phyloP scores from a whole-genome alignment of 495 filamentous ascomycete species.

The Polyplosphaeria fusca region DNA sequence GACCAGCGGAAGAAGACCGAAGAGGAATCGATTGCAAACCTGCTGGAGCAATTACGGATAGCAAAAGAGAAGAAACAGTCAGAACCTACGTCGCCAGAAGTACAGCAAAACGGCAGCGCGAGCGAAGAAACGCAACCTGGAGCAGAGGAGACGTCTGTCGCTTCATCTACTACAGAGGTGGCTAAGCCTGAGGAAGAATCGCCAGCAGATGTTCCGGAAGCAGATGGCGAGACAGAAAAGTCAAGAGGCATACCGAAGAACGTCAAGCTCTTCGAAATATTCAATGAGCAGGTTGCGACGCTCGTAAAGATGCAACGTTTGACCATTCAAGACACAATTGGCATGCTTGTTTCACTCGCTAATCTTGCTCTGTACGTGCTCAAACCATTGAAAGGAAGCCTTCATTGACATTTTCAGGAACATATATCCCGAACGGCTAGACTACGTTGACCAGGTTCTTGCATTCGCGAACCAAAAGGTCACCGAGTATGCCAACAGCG shows the following conservation, averaged over 20 bases:
- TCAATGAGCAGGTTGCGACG: slow-evolving; percentile 93
- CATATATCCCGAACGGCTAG: slow-evolving; percentile 86
- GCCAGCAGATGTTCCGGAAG: slow-evolving; percentile 37
- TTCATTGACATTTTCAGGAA: slow-evolving; percentile 50
- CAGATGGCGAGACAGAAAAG: slow-evolving; percentile 48
- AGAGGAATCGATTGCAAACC: slow-evolving; percentile 71
- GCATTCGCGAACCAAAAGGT: slow-evolving; percentile 86
- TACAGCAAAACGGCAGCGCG: slow-evolving; percentile 49
- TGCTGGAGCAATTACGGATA: slow-evolving; percentile 74
- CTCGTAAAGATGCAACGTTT: slow-evolving; percentile 86
- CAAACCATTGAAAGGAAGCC: not conserved
- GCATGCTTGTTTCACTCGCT: slow-evolving; percentile 81
- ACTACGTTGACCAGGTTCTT: slow-evolving; percentile 94
- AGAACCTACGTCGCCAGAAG: slow-evolving; percentile 32
- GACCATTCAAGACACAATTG: slow-evolving; percentile 91
- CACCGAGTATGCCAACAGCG: slow-evolving; percentile 83
- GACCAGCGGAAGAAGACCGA: slow-evolving; percentile 74
- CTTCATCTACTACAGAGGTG: slow-evolving; percentile 21
- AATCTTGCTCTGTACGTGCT: slow-evolving; percentile 72
- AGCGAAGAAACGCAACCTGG: slow-evolving; percentile 41
- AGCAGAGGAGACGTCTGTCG: slow-evolving; percentile 14
- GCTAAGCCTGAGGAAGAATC: slow-evolving; percentile 35
- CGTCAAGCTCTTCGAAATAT: slow-evolving; percentile 92
- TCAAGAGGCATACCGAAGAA: slow-evolving; percentile 72
- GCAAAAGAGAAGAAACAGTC: slow-evolving; percentile 54